These are phyloP conservation scores for Crucibulum laeve DNA, from an alignment of 768 basidiomycete species.

Conservation along the genomic window DNA sequence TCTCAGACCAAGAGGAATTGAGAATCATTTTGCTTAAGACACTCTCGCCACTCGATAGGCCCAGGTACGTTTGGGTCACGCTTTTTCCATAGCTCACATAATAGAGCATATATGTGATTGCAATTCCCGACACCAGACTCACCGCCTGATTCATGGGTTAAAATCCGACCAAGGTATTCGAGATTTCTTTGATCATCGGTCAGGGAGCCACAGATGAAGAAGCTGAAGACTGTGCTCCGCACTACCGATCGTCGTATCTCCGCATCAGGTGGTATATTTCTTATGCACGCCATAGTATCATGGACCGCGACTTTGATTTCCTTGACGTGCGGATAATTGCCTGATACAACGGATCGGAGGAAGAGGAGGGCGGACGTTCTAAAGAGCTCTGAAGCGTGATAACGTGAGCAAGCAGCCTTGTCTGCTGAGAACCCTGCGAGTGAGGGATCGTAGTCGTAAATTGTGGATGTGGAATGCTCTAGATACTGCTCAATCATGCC, in stretches of 20 bases:
- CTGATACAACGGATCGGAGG: slow-evolving; percentile 73
- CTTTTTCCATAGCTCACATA: slow-evolving; percentile 54
- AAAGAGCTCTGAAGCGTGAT: slow-evolving; percentile 58
- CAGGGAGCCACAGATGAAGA: slow-evolving; percentile 70
- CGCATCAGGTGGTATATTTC: slow-evolving; percentile 22
- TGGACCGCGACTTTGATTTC: slow-evolving; percentile 56
- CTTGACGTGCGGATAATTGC: slow-evolving; percentile 58
- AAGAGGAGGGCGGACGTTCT: slow-evolving; percentile 72
- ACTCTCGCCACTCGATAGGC: slow-evolving; percentile 59
- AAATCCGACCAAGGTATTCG: slow-evolving; percentile 34
- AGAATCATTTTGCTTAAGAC: slow-evolving; percentile 45
- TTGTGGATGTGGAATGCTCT: too few species aligned
- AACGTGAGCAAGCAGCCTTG: slow-evolving; percentile 25
- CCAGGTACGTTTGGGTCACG: slow-evolving; percentile 23
- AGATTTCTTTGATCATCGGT: slow-evolving; percentile 42
- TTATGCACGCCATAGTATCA: slow-evolving; percentile 48
- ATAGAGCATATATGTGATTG: slow-evolving; percentile 44
- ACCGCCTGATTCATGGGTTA: slow-evolving; percentile 44
- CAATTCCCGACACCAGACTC: slow-evolving; percentile 62
- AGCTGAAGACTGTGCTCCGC: slow-evolving; percentile 74
- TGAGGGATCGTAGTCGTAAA: neutral
- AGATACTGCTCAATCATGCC: slow-evolving; percentile 37
- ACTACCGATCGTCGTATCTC: slow-evolving; percentile 51
- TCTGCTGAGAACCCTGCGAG: neutral
- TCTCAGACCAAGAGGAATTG: slow-evolving; percentile 49